Conservation (phyloP, 371 early-diverging fungal genomes). For the Quaeritorhiza haematococci region DNA sequence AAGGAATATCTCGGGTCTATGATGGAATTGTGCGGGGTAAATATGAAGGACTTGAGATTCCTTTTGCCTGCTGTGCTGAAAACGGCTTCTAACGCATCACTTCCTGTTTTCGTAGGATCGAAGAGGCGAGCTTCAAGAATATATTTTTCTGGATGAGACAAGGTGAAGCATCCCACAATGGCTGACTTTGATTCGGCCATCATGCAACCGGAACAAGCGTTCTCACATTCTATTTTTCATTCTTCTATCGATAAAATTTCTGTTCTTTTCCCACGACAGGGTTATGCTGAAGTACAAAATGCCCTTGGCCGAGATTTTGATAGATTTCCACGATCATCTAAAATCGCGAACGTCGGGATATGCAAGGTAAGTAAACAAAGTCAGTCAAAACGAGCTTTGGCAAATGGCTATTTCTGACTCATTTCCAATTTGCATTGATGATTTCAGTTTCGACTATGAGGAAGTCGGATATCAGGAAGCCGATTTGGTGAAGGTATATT, state of each 20-base stretch:
- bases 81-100: background rate
- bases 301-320: constrained; percentile 89
- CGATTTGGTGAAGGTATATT: constrained; percentile 82
- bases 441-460: constrained; percentile 84
- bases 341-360: constrained; percentile 90
- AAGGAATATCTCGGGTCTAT: constrained; percentile 85
- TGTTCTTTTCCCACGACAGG: constrained; percentile 13
- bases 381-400: background rate
- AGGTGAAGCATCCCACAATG: constrained; percentile 25
- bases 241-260: background rate
- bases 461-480: constrained; percentile 83
- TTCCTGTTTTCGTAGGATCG: background rate
- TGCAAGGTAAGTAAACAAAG: constrained; percentile 50
- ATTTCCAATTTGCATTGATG: background rate
- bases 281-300: constrained; percentile 83
- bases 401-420: constrained; percentile 7
- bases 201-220: background rate
- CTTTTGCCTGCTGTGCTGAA: background rate
- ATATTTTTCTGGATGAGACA: constrained; percentile 78
- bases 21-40: constrained; percentile 84
- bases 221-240: background rate
- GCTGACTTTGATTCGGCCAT: background rate
- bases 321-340: constrained; percentile 89
- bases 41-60: constrained; percentile 6
- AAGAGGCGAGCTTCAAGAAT: constrained; percentile 77